Conservation (phyloP, 148 eudicot species). For the Vaccinium darrowii region DNA sequence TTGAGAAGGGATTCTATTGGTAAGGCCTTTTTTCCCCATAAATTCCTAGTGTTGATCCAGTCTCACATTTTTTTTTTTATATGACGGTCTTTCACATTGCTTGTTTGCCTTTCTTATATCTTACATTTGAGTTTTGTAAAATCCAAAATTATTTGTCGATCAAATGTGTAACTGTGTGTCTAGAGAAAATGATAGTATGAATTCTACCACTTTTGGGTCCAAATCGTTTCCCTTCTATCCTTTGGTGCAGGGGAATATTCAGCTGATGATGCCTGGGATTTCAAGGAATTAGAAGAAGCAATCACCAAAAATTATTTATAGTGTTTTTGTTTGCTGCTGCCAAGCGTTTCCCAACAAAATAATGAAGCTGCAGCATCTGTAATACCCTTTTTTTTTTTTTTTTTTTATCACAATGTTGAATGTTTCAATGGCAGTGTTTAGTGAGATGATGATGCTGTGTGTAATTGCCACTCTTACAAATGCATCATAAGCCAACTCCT, state of each 20-base stretch:
- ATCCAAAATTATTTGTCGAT: not conserved
- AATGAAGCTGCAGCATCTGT: not conserved
- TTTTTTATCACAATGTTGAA: not conserved
- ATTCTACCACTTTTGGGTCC: not conserved
- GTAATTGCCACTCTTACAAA: too few species aligned
- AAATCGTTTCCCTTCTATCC: not conserved
- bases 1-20: constrained; percentile 96
- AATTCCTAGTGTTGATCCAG: not conserved
- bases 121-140: too few species aligned
- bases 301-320: constrained; percentile 71
- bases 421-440: too few species aligned
- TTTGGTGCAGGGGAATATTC: constrained; percentile 57
- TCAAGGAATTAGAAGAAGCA: constrained; percentile 76
- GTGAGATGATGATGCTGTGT: too few species aligned
- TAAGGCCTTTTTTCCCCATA: constrained; percentile 30
- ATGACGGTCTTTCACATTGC: too few species aligned
- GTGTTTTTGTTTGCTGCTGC: not conserved
- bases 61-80: not conserved
- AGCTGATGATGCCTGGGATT: constrained; percentile 94
- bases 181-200: not conserved
- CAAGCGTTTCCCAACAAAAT: not conserved
- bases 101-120: too few species aligned
- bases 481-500: too few species aligned
- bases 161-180: not conserved
- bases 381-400: not conserved